These are phyloP conservation scores for Beauveria pseudobassiana DNA, from an alignment of 2,329 filamentous ascomycete species.

Conservation along the genomic window DNA sequence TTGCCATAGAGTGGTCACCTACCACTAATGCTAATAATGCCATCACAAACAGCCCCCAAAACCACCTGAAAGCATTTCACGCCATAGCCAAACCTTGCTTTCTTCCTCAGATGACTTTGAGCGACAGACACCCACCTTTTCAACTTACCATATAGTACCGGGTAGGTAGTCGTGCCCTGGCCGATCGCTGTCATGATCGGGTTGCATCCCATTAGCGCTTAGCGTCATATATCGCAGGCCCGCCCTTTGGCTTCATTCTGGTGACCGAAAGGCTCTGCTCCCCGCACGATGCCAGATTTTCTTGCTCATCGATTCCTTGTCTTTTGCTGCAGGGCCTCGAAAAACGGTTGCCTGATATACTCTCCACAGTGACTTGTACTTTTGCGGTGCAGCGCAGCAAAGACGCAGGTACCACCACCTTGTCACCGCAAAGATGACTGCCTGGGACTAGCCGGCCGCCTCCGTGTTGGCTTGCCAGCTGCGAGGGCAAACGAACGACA, in stretches of 20 bases:
- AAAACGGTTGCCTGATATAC: neutral
- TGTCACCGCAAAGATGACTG: neutral
- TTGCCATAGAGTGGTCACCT: too few species aligned
- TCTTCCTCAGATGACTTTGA: neutral
- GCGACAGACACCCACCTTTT: neutral
- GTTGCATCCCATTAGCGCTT: conserved; percentile 6
- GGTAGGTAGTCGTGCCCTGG: neutral
- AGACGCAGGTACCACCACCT: neutral
- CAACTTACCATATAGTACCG: neutral
- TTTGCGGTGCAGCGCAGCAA: neutral
- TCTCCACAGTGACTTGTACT: conserved; percentile 2
- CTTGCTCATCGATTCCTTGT: neutral
- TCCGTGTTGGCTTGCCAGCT: conserved; percentile 1
- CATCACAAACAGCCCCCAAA: too few species aligned
- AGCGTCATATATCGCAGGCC: conserved; percentile 1
- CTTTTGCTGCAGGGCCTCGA: neutral
- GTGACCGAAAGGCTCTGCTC: neutral
- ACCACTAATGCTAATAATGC: neutral
- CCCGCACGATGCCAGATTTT: conserved; percentile 1
- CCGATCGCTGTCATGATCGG: conserved; percentile 2
- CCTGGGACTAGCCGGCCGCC: neutral
- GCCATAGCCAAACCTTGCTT: too few species aligned
- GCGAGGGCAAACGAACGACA: neutral
- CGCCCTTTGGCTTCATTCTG: neutral
- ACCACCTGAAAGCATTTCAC: too few species aligned